Evolutionary conservation across 2,329 filamentous ascomycete genomes (phyloP), one percentile per base, ranked within the genome.

Genomic region (Lasiodiplodia sp.): DNA sequence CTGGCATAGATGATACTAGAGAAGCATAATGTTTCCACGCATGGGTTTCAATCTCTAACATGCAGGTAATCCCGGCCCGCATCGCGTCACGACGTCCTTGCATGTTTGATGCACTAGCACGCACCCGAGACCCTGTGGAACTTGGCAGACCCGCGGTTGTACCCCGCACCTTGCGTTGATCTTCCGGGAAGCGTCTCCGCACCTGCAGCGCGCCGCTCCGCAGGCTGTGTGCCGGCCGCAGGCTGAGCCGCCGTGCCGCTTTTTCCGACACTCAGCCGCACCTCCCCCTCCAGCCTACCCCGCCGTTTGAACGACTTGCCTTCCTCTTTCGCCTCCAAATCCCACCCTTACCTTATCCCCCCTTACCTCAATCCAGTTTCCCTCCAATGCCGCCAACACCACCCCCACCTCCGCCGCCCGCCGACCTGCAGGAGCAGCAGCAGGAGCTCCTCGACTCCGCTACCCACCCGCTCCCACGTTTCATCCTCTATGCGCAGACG

Each of bases 401-500:
- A 74, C 76, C 25, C 57, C 68, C 37, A 37, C 73, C 28, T 71
- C 55, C 34, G 23, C 23, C 52, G n/a, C 25, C 31, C 55, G 4
- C 55, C 34, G 16, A 38, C 28, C 28, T 21, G 18, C 31, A 57
- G 11, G 12, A 53, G 12, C 37, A 56, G 12, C 37, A 56, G 8
- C 28, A 51, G 28, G 14, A 47, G 44, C 14, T 55, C 37, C 34
- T 62, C 21, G 23, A 49, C 2, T 21, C 34, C 73, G n/a, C 74
- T 10, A 55, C 14, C 28, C 23, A 58, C 74, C 8, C 75, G 14
- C 60, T 64, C 28, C 66, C 79, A 0, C 78, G 83, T 21, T 78
- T 88, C 14, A 79, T 88, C 31, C 79, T 87, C 69, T 92, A 92
- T 74, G 87, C 89, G 71, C 90, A 92, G 75, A 92, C 90, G 0